Evolutionary conservation across 176 grass and related monocot species (phyloP).

Genomic region (Coix lacrymajobi): DNA sequence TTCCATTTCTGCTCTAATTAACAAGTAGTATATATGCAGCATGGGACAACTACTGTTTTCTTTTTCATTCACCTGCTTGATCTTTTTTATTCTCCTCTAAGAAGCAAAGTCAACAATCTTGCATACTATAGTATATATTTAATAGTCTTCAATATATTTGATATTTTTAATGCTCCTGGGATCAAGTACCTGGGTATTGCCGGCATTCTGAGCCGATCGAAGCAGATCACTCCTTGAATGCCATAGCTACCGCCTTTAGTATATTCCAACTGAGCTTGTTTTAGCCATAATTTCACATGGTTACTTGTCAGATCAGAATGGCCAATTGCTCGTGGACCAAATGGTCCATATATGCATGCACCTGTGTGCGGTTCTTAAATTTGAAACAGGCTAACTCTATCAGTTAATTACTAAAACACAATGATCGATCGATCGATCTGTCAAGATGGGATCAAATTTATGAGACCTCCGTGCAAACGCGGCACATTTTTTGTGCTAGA

Average conservation of each 20-base stretch:
- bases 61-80: too few relatives aligned
- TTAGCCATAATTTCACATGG: not conserved
- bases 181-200: slow-evolving; percentile 15
- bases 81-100: not conserved
- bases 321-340: not conserved
- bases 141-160: not conserved
- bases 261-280: not conserved
- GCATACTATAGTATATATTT: not conserved
- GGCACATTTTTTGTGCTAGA: not conserved
- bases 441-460: not conserved
- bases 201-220: not conserved
- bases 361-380: not conserved
- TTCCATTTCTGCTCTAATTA: not conserved
- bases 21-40: not conserved
- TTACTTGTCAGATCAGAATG: not conserved
- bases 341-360: not conserved
- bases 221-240: not conserved
- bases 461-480: not conserved
- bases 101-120: slow-evolving; percentile 24
- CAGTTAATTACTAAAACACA: not conserved
- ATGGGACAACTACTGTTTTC: not conserved
- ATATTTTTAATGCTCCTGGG: slow-evolving; percentile 25
- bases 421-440: not conserved
- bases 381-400: not conserved
- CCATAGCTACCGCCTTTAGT: not conserved